A percentile compares a stretch with the other conserved stretches of the same genome.
Evolutionary conservation across 2,329 filamentous ascomycete species (phyloP).

Genomic region (Trichoderma afroharzianum): DNA sequence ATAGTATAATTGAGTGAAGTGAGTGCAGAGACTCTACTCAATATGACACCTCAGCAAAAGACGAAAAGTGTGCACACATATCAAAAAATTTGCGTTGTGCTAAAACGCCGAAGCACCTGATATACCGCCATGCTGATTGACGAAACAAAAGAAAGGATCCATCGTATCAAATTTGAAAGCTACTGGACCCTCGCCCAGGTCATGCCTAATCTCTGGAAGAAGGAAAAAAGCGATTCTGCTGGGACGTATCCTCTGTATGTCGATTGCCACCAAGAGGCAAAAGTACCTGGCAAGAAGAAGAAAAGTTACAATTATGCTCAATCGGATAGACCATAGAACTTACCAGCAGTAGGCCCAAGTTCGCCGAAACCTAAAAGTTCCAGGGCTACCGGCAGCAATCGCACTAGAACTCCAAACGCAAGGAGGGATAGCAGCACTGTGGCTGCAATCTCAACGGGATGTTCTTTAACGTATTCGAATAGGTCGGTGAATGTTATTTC

Average conservation of each 20-base stretch:
- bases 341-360: neutral
- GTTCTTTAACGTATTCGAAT: neutral
- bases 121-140: neutral
- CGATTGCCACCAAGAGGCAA: neutral
- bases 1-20: neutral
- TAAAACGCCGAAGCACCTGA: neutral
- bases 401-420: slow-evolving; percentile 3
- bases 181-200: neutral
- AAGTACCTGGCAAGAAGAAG: neutral
- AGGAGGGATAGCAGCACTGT: neutral
- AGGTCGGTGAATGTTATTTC: neutral
- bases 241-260: neutral
- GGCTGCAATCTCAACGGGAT: neutral
- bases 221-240: neutral
- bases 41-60: neutral
- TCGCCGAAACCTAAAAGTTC: neutral
- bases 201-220: neutral
- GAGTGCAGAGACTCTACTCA: neutral
- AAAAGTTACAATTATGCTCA: neutral
- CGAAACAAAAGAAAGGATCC: neutral
- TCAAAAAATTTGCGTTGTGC: neutral
- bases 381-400: neutral
- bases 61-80: neutral
- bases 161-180: neutral
- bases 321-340: neutral